phyloP scores from a whole-genome alignment of 192 early-diverging fungal species.

The Gamsiella multidivaricata region DNA sequence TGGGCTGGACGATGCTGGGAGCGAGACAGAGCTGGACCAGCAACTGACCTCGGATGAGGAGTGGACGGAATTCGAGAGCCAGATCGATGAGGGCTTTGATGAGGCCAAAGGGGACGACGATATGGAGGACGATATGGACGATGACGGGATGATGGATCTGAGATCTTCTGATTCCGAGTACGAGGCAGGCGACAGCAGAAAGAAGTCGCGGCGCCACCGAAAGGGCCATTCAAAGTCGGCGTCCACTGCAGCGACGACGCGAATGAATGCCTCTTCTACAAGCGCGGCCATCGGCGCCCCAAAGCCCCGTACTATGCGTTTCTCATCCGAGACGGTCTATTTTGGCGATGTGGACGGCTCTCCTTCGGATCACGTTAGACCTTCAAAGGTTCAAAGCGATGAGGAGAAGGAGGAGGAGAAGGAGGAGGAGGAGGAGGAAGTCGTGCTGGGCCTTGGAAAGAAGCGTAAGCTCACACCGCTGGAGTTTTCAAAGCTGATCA shows the following conservation, averaged over 20 bases:
- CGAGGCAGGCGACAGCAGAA: conserved; percentile 8
- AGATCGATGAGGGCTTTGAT: conserved; percentile 32
- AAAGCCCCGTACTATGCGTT: conserved; percentile 2
- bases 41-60: conserved; percentile 19
- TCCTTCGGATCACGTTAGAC: not conserved
- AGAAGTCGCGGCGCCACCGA: not conserved
- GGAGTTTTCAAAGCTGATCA: conserved; percentile 5
- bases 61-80: conserved; percentile 32
- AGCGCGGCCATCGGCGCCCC: too few relatives aligned
- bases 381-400: conserved; percentile 9
- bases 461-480: conserved; percentile 20
- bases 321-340: conserved; percentile 34
- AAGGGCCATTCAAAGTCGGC: not conserved
- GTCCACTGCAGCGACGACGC: not conserved
- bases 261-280: too few relatives aligned
- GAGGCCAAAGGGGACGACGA: conserved; percentile 20
- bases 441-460: conserved; percentile 22
- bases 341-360: conserved; percentile 21
- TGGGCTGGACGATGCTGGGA: conserved; percentile 9
- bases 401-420: conserved; percentile 20
- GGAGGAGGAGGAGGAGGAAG: conserved; percentile 10
- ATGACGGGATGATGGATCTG: conserved; percentile 16
- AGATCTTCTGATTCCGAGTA: conserved; percentile 48
- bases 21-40: not conserved
- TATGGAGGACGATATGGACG: conserved; percentile 14